A percentile compares a stretch with the other conserved stretches of the same genome.
These are phyloP conservation scores for Luffa aegyptiaca DNA, from an alignment of 306 rosid genomes.

Conservation along the genomic window DNA sequence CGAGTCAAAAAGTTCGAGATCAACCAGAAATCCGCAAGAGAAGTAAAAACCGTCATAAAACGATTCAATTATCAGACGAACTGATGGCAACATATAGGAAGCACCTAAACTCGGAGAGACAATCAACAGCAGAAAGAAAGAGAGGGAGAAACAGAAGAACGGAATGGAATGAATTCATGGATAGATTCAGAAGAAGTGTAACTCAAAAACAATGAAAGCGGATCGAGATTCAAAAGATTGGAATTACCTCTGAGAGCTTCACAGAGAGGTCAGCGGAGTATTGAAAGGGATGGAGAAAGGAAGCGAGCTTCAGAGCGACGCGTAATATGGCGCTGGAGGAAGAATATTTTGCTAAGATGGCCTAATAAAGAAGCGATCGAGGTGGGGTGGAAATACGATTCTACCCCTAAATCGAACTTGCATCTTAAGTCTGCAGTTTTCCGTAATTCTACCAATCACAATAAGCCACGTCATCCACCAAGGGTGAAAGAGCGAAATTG, in stretches of 20 bases:
- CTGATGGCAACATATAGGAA: background rate
- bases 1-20: background rate
- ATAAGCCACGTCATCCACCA: background rate
- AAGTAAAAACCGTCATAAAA: background rate
- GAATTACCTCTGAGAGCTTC: background rate
- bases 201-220: background rate
- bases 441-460: background rate
- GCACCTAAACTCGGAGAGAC: background rate
- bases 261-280: background rate
- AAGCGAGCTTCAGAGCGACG: background rate
- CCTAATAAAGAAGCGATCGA: conserved; percentile 3
- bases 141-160: background rate
- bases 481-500: background rate
- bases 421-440: background rate
- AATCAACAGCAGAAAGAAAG: background rate
- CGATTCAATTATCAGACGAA: background rate
- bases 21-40: background rate
- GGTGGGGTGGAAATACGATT: background rate
- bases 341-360: background rate
- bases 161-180: background rate
- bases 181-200: background rate
- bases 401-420: background rate
- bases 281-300: background rate
- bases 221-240: conserved; percentile 1
- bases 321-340: background rate